Evolutionary conservation across 2,329 filamentous ascomycete genomes (phyloP).

Genomic region (Penicillium verrucosum): DNA sequence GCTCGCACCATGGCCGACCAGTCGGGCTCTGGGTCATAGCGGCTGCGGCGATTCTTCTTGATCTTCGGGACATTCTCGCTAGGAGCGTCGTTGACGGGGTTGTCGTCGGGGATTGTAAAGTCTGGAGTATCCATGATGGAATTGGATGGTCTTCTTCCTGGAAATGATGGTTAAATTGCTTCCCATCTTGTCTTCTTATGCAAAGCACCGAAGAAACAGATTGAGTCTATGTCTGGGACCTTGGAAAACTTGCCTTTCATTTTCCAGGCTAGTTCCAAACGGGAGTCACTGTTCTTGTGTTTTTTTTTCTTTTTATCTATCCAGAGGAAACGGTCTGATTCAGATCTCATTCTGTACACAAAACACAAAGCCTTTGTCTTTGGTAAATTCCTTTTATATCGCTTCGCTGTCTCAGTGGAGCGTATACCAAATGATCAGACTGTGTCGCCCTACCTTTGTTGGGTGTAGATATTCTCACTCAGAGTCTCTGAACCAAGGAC

Average conservation of each 20-base stretch:
- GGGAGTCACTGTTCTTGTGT: not conserved
- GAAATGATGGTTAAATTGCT: not conserved
- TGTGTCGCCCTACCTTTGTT: not conserved
- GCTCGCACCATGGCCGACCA: conserved; percentile 20
- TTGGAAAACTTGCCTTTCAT: conserved; percentile 1
- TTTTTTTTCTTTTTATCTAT: not conserved
- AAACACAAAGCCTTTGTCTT: conserved; percentile 5
- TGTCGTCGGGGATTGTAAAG: not conserved
- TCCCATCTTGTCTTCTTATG: conserved; percentile 4
- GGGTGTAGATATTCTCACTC: not conserved
- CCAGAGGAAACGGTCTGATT: not conserved
- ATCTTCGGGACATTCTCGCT: conserved; percentile 8
- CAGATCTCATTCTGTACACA: not conserved
- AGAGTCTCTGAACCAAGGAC: not conserved
- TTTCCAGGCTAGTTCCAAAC: not conserved
- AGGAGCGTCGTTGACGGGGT: conserved; percentile 34
- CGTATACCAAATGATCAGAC: not conserved
- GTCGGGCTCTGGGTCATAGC: conserved; percentile 24
- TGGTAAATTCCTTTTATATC: not conserved
- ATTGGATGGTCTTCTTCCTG: not conserved
- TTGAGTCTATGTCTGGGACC: not conserved
- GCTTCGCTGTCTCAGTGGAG: not conserved
- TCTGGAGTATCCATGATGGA: not conserved
- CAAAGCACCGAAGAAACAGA: not conserved
- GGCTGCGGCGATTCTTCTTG: conserved; percentile 20